Conservation (phyloP, 441 rosid genomes). For the Euphorbia celastroides region DNA sequence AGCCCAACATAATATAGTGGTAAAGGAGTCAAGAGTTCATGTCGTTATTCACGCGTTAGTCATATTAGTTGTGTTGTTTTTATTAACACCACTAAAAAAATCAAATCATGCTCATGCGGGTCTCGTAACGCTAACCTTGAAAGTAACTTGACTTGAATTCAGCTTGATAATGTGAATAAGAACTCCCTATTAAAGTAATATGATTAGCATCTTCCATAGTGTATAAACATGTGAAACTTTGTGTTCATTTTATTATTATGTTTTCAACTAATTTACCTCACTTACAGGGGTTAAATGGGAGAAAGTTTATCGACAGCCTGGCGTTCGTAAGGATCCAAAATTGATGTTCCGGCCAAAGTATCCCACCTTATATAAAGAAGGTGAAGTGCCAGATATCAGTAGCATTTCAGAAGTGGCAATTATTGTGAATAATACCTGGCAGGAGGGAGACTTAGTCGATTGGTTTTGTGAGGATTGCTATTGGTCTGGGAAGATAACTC, state of each 20-base stretch:
- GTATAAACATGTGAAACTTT: neutral
- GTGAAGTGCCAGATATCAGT: conserved; percentile 27
- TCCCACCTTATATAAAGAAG: conserved; percentile 42
- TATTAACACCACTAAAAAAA: neutral
- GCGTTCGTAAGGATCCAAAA: conserved; percentile 18
- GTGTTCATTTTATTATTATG: neutral
- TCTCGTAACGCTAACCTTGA: neutral
- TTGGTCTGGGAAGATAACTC: conserved; percentile 59
- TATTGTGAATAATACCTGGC: conserved; percentile 43
- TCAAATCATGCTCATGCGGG: neutral
- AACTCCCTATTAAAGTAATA: neutral
- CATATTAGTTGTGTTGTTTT: neutral
- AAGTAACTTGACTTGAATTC: neutral
- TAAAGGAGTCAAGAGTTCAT: neutral
- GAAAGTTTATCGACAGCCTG: conserved; percentile 33
- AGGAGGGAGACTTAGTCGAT: conserved; percentile 81
- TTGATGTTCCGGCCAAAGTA: conserved; percentile 67
- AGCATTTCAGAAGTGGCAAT: conserved; percentile 36
- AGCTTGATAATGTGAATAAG: neutral
- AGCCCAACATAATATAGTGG: neutral
- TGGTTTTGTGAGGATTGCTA: conserved; percentile 63
- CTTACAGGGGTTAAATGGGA: conserved; percentile 37
- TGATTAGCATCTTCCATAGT: neutral
- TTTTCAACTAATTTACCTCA: conserved; percentile 2
- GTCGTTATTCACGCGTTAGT: neutral